Base-by-base conservation (phyloP, 2,329 filamentous ascomycete genomes). In the Neurospora crassa region DNA sequence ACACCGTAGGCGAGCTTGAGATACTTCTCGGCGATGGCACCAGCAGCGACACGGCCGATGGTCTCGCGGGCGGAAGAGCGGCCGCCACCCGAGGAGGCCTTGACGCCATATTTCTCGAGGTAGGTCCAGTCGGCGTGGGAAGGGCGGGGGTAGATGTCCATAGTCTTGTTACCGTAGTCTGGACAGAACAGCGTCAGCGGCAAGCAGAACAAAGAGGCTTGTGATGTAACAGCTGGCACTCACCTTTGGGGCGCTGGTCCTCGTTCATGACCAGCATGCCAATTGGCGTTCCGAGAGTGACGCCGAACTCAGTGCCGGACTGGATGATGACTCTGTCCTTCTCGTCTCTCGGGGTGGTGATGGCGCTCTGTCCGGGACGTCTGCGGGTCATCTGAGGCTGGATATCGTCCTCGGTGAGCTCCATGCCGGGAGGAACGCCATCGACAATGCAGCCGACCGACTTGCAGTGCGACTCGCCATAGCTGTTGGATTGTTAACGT, bases 81-180 rank as follows among this genome's bases (percentile, higher is more conserved):
- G 70, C 96, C 95, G 76, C 96, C 95, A 72, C 96, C 95, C 73
- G 90, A 94, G 80, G 89, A 92, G 45, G 96, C 94, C 85, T 96
- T 96, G 76, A 96, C 90, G 71, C 95, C 95, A 81, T 99, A 99
- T 84, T 98, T 98, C 81, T 97, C 92, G 73, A 97, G 86, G 83
- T 98, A 98, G 73, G 96, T 98, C 89, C 92, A 97, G 83, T 98
- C 95, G 72, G 96, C 95, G 82, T 98, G 96, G 79, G 90, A 93
- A 43, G 95, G 96, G 69, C 96, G 88, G 5, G 96, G 96, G 86
- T 91, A 98, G 74, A 90, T 83, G 82, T 98, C 93, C 89, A 97
- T 97, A 40, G 94, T 97, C 79, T 89, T 88, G 82, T 89, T 88
- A 71, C 92, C 92, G 82, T 98, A 98, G 84, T 99, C 96, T 76